Conservation (phyloP, 805 yeast species). For the Lachancea waltii region DNA sequence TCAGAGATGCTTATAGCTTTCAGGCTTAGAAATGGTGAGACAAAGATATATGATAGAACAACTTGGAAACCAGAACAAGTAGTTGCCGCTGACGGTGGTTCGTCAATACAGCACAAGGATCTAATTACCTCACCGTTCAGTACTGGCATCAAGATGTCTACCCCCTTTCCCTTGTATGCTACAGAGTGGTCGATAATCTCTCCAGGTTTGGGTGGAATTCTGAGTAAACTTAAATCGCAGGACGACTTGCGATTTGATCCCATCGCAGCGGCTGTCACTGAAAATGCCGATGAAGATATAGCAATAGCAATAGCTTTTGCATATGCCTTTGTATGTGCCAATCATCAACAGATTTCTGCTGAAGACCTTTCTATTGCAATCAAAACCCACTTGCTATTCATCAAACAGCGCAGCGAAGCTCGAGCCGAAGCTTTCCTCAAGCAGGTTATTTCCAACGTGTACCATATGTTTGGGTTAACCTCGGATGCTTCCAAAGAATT, state of each 20-base stretch:
- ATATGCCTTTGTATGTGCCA: constrained; percentile 31
- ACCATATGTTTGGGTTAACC: constrained; percentile 31
- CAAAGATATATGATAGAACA: constrained; percentile 9
- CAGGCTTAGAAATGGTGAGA: constrained; percentile 11
- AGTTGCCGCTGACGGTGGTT: neutral
- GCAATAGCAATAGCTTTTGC: constrained; percentile 30
- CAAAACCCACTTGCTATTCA: constrained; percentile 23
- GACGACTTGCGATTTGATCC: constrained; percentile 19
- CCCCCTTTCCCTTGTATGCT: constrained; percentile 17
- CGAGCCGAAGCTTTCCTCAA: constrained; percentile 27
- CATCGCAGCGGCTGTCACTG: constrained; percentile 14
- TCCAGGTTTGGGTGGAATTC: constrained; percentile 31
- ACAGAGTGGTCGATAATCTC: constrained; percentile 30
- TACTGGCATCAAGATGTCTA: constrained; percentile 25
- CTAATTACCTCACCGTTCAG: constrained; percentile 28
- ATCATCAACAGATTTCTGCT: constrained; percentile 30
- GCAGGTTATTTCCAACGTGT: constrained; percentile 22
- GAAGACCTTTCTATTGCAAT: constrained; percentile 34
- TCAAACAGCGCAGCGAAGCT: constrained; percentile 17
- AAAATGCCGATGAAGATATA: constrained; percentile 17
- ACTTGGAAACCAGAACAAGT: constrained; percentile 11
- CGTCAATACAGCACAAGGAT: constrained; percentile 7
- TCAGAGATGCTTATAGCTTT: constrained; percentile 4
- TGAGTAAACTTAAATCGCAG: constrained; percentile 17
- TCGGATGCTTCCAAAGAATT: constrained; percentile 33